phyloP scores from a whole-genome alignment of 1,139 yeast genomes.

The Yamadazyma friedrichii region DNA sequence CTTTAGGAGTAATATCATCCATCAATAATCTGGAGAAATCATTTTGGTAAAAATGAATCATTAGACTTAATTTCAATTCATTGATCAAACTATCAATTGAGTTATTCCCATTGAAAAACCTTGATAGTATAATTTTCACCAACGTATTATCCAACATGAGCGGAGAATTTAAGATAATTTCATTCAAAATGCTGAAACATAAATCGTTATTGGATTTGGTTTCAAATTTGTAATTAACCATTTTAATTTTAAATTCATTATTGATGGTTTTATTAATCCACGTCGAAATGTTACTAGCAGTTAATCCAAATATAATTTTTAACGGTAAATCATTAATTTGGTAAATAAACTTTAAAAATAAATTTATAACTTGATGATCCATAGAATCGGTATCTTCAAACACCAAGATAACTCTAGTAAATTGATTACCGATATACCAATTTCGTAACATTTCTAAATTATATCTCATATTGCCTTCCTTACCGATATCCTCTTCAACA shows the following conservation, averaged over 20 bases:
- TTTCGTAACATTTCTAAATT: conserved; percentile 53
- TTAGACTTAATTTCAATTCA: conserved; percentile 58
- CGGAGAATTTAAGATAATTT: conserved; percentile 29
- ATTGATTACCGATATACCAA: conserved; percentile 32
- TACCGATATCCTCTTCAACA: conserved; percentile 11
- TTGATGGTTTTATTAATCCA: conserved; percentile 39
- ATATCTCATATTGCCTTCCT: conserved; percentile 33
- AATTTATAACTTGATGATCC: conserved; percentile 49
- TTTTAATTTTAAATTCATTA: conserved; percentile 28
- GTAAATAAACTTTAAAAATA: conserved; percentile 47
- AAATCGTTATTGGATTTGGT: conserved; percentile 41
- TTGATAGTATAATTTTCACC: conserved; percentile 33
- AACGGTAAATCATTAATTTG: conserved; percentile 38
- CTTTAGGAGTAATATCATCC: conserved; percentile 8
- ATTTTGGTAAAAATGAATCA: conserved; percentile 71
- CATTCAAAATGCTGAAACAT: conserved; percentile 37
- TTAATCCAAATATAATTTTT: conserved; percentile 52
- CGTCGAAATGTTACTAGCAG: conserved; percentile 38
- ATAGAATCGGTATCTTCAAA: conserved; percentile 69
- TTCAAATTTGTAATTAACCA: conserved; percentile 43
- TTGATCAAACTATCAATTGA: conserved; percentile 53
- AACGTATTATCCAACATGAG: conserved; percentile 23
- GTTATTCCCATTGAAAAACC: conserved; percentile 44
- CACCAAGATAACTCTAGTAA: conserved; percentile 35
- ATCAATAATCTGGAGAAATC: conserved; percentile 51